A percentile compares a stretch with the other conserved stretches of the same genome.
These are phyloP conservation scores for Lentinula aciculospora DNA, from an alignment of 768 basidiomycete species.

Conservation along the genomic window DNA sequence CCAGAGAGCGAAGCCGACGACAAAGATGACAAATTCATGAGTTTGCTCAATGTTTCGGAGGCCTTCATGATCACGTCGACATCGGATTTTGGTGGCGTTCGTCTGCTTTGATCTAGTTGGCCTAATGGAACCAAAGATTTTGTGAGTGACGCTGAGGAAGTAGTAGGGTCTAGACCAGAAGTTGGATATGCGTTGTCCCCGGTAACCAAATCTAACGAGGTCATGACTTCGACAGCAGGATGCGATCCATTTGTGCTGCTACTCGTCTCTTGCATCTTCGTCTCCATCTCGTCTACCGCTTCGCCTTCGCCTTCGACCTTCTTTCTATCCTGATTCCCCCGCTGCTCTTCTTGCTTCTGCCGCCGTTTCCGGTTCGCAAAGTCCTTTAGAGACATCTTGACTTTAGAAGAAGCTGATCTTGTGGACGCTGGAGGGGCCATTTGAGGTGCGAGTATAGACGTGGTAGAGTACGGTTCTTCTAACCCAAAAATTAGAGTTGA, in stretches of 20 bases:
- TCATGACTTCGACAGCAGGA: background rate
- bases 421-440: background rate
- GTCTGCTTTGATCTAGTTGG: background rate
- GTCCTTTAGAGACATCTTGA: slow-evolving; percentile 5
- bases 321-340: background rate
- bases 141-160: background rate
- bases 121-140: background rate
- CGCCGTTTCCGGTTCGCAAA: slow-evolving; percentile 2
- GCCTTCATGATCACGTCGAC: slow-evolving; percentile 2
- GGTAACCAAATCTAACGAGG: too few relatives aligned
- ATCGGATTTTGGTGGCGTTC: background rate
- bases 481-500: background rate
- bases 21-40: background rate
- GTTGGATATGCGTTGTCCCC: too few relatives aligned
- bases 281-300: background rate
- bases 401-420: background rate
- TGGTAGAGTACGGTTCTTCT: background rate
- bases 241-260: background rate
- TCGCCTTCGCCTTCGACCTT: background rate
- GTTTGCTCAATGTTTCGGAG: background rate
- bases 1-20: background rate
- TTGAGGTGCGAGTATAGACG: background rate
- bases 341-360: slow-evolving; percentile 3
- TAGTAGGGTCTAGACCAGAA: background rate
- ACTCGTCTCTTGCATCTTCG: background rate